Conservation (phyloP, 768 basidiomycete genomes). For the Mycena indigotica region DNA sequence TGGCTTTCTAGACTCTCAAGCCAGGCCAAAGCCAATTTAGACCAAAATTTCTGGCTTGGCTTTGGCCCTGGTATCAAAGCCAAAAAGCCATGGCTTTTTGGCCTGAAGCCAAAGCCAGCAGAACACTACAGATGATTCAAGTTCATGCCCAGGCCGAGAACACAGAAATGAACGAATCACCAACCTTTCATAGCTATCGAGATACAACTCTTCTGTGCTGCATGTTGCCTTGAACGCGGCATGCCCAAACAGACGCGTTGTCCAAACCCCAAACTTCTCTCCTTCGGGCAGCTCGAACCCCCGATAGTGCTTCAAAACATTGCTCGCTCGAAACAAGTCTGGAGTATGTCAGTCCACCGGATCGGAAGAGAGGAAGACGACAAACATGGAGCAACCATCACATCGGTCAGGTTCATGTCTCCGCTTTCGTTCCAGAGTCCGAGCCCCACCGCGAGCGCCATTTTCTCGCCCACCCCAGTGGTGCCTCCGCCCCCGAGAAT, state of each 20-base stretch:
- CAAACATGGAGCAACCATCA: slow-evolving; percentile 73
- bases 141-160: too few species aligned
- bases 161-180: too few species aligned
- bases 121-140: too few species aligned
- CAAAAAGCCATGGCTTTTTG: too few species aligned
- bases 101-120: too few species aligned
- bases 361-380: slow-evolving; percentile 15
- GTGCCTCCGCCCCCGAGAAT: slow-evolving; percentile 41
- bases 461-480: slow-evolving; percentile 42
- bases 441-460: slow-evolving; percentile 40
- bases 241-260: slow-evolving; percentile 56
- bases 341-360: neutral
- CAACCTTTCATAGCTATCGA: slow-evolving; percentile 73
- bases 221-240: slow-evolving; percentile 69
- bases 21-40: too few species aligned
- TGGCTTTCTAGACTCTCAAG: neutral
- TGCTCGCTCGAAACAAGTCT: slow-evolving; percentile 72
- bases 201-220: slow-evolving; percentile 65
- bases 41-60: too few species aligned
- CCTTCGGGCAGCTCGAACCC: slow-evolving; percentile 60
- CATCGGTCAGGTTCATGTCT: slow-evolving; percentile 62
- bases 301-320: slow-evolving; percentile 67
- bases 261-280: slow-evolving; percentile 53
- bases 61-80: too few species aligned
- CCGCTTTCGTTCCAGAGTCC: slow-evolving; percentile 65